Conservation (phyloP, 305 asterid species). For the Fraxinus angustifolia region DNA sequence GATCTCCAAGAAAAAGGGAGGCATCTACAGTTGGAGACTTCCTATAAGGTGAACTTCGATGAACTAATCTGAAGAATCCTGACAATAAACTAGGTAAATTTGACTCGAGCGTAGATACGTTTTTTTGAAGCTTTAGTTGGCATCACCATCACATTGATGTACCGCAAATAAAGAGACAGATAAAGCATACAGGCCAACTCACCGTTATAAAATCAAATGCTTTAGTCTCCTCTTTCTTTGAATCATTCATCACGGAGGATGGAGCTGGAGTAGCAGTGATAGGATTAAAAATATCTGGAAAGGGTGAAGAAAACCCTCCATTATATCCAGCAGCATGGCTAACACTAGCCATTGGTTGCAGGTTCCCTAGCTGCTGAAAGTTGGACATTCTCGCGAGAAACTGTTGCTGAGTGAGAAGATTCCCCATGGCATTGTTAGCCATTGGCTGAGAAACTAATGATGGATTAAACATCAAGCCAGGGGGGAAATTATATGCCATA, state of each 20-base stretch:
- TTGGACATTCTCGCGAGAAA: slow-evolving; percentile 78
- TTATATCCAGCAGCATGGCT: slow-evolving; percentile 43
- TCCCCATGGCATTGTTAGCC: slow-evolving; percentile 59
- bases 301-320: slow-evolving; percentile 51
- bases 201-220: slow-evolving; percentile 98
- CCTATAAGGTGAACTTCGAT: slow-evolving; percentile 6
- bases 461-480: slow-evolving; percentile 67
- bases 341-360: slow-evolving; percentile 42
- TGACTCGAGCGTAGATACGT: not conserved
- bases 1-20: not conserved
- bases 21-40: not conserved
- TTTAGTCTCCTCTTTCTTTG: slow-evolving; percentile 74
- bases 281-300: slow-evolving; percentile 85
- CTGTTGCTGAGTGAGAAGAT: slow-evolving; percentile 74
- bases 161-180: slow-evolving; percentile 11
- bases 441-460: slow-evolving; percentile 60
- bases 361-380: slow-evolving; percentile 72
- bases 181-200: slow-evolving; percentile 33
- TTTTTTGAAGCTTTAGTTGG: not conserved
- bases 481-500: slow-evolving; percentile 57
- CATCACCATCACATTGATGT: not conserved
- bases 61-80: not conserved
- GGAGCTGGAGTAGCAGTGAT: slow-evolving; percentile 62
- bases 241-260: slow-evolving; percentile 64
- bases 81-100: not conserved